phyloP scores from a whole-genome alignment of 305 asterid genomes.

The Fraxinus baroniana region DNA sequence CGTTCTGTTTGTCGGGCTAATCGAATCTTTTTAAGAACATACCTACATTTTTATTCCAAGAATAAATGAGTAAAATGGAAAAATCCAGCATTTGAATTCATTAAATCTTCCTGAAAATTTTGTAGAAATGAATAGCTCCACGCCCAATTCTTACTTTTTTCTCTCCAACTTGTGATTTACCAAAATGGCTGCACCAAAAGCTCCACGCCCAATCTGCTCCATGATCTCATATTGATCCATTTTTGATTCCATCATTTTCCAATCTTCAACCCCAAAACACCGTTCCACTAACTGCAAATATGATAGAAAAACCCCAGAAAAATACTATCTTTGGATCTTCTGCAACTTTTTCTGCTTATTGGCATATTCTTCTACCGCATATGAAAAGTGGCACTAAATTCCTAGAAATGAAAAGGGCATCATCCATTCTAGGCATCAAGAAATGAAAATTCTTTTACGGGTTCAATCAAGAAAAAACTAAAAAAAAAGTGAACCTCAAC shows the following conservation, averaged over 20 bases:
- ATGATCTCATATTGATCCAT: constrained; percentile 97
- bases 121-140: background rate
- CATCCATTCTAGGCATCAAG: constrained; percentile 18
- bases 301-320: background rate
- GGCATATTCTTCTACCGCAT: constrained; percentile 19
- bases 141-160: constrained; percentile 52
- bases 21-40: constrained; percentile 89
- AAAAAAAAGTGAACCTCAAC: constrained; percentile 1
- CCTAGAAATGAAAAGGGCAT: constrained; percentile 27
- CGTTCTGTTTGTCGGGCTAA: constrained; percentile 96
- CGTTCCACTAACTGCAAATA: constrained; percentile 13
- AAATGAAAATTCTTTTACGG: constrained; percentile 24
- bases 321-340: constrained; percentile 36
- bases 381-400: constrained; percentile 20
- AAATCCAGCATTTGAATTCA: background rate
- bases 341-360: constrained; percentile 31
- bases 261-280: constrained; percentile 26
- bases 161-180: constrained; percentile 84
- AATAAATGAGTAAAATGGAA: constrained; percentile 9
- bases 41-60: constrained; percentile 47
- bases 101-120: background rate
- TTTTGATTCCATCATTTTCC: constrained; percentile 63
- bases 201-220: constrained; percentile 99
- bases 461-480: constrained; percentile 21
- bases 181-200: constrained; percentile 94